These are phyloP conservation scores for Mycena olivaceomarginata DNA, from an alignment of 768 basidiomycete species.

Conservation along the genomic window DNA sequence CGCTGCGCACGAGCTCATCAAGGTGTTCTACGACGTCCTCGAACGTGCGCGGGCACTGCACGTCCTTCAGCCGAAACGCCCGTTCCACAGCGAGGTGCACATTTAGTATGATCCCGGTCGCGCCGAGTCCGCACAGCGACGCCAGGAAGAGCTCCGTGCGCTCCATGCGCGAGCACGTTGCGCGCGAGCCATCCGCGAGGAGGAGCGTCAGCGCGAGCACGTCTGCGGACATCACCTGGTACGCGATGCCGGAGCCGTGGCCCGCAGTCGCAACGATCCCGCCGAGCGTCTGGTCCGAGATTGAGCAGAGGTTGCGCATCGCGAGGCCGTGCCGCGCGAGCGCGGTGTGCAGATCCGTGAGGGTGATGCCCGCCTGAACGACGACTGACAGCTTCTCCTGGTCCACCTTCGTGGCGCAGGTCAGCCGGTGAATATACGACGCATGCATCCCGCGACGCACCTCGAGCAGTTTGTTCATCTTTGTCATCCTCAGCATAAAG, in stretches of 20 bases:
- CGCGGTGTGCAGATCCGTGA: conserved; percentile 82
- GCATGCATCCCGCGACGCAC: conserved; percentile 69
- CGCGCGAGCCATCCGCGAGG: conserved; percentile 85
- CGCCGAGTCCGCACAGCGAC: conserved; percentile 92
- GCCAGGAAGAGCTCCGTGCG: conserved; percentile 90
- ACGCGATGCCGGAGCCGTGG: conserved; percentile 92
- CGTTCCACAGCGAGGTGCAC: conserved; percentile 88
- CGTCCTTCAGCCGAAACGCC: conserved; percentile 89
- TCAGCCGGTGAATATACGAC: conserved; percentile 19
- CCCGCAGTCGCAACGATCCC: conserved; percentile 96
- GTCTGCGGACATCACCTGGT: conserved; percentile 87
- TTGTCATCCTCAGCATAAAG: conserved; percentile 90
- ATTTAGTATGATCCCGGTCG: conserved; percentile 90
- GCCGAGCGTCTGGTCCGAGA: conserved; percentile 96
- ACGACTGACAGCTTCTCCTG: conserved; percentile 79
- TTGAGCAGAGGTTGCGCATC: conserved; percentile 95
- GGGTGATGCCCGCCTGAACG: conserved; percentile 88
- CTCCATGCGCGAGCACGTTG: conserved; percentile 79
- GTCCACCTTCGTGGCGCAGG: conserved; percentile 75
- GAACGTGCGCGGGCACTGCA: conserved; percentile 78
- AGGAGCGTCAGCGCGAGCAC: conserved; percentile 86
- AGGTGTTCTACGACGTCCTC: conserved; percentile 75
- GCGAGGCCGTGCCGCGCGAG: conserved; percentile 84
- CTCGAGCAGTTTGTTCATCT: conserved; percentile 83
- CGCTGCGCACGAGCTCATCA: conserved; percentile 72